A percentile compares a stretch with the other conserved stretches of the same genome.
Conservation (phyloP, 139 green algal species). For the Pleodorina starrii region DNA sequence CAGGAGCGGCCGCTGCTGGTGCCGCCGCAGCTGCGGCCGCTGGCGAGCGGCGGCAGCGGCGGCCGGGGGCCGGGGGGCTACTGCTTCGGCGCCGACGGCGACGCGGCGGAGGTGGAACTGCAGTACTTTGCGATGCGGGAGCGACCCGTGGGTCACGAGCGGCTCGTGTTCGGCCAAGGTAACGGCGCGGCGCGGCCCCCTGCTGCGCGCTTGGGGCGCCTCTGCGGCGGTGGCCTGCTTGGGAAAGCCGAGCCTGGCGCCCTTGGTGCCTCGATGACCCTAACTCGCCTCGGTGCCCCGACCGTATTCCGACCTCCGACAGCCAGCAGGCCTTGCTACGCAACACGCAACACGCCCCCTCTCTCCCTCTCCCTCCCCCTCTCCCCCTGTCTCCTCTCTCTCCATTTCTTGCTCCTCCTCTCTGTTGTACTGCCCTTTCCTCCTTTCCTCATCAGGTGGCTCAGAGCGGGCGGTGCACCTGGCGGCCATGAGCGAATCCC, state of each 20-base stretch:
- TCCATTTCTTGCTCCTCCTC: too few relatives aligned
- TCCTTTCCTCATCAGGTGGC: background rate
- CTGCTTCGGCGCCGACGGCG: conserved; percentile 11
- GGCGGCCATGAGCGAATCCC: conserved; percentile 46
- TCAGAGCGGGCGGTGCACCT: conserved; percentile 16
- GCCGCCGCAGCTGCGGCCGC: conserved; percentile 18
- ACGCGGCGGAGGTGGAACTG: conserved; percentile 34
- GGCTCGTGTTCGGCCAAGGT: conserved; percentile 34
- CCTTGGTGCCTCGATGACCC: too few relatives aligned
- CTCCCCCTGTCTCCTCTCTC: too few relatives aligned
- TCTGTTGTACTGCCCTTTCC: background rate
- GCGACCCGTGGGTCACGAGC: conserved; percentile 22
- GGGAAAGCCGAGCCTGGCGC: too few relatives aligned
- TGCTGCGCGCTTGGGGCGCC: too few relatives aligned
- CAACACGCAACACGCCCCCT: too few relatives aligned
- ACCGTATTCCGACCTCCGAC: too few relatives aligned
- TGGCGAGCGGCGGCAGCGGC: background rate
- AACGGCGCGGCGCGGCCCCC: too few relatives aligned
- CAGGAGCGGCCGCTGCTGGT: conserved; percentile 45
- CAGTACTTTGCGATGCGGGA: conserved; percentile 40
- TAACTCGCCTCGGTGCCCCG: too few relatives aligned
- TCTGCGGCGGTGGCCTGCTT: too few relatives aligned
- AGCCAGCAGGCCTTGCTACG: too few relatives aligned
- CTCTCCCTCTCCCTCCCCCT: too few relatives aligned
- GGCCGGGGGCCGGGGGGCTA: background rate